Evolutionary conservation across 768 basidiomycete species (phyloP).

Genomic region (Naganishia onofrii): DNA sequence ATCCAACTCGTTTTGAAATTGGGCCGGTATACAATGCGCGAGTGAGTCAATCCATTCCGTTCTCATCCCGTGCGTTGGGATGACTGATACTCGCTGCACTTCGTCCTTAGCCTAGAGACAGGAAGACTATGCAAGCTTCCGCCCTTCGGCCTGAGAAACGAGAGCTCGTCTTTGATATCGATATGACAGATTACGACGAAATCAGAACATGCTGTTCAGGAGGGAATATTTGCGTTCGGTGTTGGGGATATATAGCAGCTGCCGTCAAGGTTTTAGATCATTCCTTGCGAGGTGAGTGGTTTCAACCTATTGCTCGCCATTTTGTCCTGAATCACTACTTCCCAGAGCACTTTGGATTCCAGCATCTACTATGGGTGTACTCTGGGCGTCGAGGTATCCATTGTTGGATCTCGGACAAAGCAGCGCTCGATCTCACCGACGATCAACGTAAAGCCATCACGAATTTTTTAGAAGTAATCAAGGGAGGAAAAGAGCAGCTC

Average conservation of each 20-base stretch:
- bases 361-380: conserved; percentile 92
- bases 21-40: conserved; percentile 86
- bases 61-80: conserved; percentile 13
- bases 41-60: conserved; percentile 58
- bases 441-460: conserved; percentile 84
- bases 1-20: conserved; percentile 93
- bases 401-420: conserved; percentile 88
- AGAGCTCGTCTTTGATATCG: conserved; percentile 98
- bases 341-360: conserved; percentile 82
- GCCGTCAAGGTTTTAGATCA: conserved; percentile 83
- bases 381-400: conserved; percentile 98
- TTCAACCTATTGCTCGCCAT: background rate
- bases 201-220: conserved; percentile 92
- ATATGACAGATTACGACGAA: conserved; percentile 98
- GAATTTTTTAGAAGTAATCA: conserved; percentile 78
- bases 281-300: conserved; percentile 61
- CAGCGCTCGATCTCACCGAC: conserved; percentile 85
- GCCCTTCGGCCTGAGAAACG: conserved; percentile 72
- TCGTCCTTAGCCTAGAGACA: conserved; percentile 72
- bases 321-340: background rate
- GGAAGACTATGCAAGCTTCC: conserved; percentile 70
- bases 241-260: conserved; percentile 91
- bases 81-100: background rate
- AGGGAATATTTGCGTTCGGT: conserved; percentile 83
- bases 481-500: conserved; percentile 72